phyloP scores from a whole-genome alignment of 2,329 filamentous ascomycete genomes.

The Penicillium nordicum region DNA sequence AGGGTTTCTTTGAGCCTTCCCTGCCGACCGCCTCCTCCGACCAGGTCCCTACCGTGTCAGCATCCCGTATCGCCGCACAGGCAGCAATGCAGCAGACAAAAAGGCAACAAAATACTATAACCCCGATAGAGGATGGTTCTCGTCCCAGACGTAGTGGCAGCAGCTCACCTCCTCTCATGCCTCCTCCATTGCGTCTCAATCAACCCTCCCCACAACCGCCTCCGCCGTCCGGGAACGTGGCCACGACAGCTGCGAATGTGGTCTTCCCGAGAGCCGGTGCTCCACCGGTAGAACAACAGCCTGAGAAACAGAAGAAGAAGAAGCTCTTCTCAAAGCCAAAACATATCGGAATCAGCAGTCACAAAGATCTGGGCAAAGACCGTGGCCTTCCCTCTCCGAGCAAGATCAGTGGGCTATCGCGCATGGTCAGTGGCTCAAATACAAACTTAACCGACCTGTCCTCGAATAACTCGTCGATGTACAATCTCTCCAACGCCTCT shows the following conservation, averaged over 20 bases:
- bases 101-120: conserved; percentile 54
- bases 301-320: conserved; percentile 61
- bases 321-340: conserved; percentile 68
- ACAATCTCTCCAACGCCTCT: conserved; percentile 60
- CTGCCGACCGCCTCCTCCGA: conserved; percentile 54
- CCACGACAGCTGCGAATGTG: conserved; percentile 60
- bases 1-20: conserved; percentile 66
- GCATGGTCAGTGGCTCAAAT: conserved; percentile 58
- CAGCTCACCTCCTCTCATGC: conserved; percentile 35
- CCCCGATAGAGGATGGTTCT: conserved; percentile 31
- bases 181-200: conserved; percentile 25
- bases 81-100: conserved; percentile 62
- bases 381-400: conserved; percentile 58
- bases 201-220: conserved; percentile 18
- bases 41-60: conserved; percentile 49
- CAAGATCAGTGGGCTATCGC: conserved; percentile 53
- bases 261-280: conserved; percentile 55
- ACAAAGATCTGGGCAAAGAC: conserved; percentile 51
- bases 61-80: conserved; percentile 64
- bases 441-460: conserved; percentile 56
- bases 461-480: conserved; percentile 56
- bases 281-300: conserved; percentile 45
- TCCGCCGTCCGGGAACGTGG: conserved; percentile 42
- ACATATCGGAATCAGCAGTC: conserved; percentile 60
- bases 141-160: conserved; percentile 32